phyloP scores from a whole-genome alignment of 2,329 filamentous ascomycete species.

The Venturia asperata region DNA sequence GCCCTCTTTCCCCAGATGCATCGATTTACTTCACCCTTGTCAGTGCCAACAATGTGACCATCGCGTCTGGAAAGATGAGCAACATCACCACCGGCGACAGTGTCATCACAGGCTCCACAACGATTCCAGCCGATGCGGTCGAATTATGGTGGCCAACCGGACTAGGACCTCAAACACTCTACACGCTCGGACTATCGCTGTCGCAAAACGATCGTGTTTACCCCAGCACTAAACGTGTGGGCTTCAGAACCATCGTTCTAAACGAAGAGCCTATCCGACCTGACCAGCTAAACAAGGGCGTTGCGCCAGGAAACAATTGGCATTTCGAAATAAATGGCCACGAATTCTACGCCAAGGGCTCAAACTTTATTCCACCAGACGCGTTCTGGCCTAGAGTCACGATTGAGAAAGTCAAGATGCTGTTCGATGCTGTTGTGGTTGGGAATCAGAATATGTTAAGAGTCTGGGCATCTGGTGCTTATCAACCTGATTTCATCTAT shows the following conservation, averaged over 20 bases:
- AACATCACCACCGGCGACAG: conserved; percentile 31
- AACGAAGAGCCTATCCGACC: conserved; percentile 50
- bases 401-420: conserved; percentile 41
- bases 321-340: conserved; percentile 60
- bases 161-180: conserved; percentile 51
- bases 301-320: conserved; percentile 53
- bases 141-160: conserved; percentile 56
- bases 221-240: conserved; percentile 47
- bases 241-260: conserved; percentile 56
- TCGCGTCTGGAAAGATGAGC: conserved; percentile 37
- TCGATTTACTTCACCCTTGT: conserved; percentile 43
- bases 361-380: conserved; percentile 57
- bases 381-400: conserved; percentile 57
- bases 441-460: conserved; percentile 60
- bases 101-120: conserved; percentile 44
- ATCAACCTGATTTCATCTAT: conserved; percentile 56
- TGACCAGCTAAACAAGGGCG: conserved; percentile 46
- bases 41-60: conserved; percentile 36
- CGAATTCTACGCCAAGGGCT: conserved; percentile 58
- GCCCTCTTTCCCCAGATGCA: conserved; percentile 39
- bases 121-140: conserved; percentile 39
- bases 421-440: conserved; percentile 49
- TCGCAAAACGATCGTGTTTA: conserved; percentile 44
- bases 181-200: conserved; percentile 33
- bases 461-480: conserved; percentile 55